Evolutionary conservation across 495 filamentous ascomycete genomes (phyloP).

Genomic region (Penicillium herquei): DNA sequence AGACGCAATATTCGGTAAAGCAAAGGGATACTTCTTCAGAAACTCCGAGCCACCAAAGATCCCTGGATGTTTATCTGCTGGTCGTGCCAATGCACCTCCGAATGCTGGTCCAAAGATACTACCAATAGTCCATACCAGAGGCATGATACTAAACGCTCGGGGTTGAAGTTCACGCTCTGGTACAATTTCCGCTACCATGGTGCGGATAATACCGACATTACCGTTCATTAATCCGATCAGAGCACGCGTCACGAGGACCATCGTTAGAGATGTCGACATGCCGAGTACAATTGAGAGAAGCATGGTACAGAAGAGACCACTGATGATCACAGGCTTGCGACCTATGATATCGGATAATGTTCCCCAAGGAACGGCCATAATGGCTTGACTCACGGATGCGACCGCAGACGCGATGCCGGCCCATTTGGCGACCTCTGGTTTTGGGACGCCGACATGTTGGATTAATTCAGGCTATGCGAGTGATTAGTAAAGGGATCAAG

Average conservation of each 20-base stretch:
- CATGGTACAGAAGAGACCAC: constrained; percentile 72
- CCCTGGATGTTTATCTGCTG: constrained; percentile 64
- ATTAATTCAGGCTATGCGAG: constrained; percentile 73
- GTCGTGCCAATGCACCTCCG: constrained; percentile 80
- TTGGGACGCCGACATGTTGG: constrained; percentile 69
- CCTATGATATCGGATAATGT: constrained; percentile 69
- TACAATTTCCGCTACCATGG: constrained; percentile 81
- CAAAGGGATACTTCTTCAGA: constrained; percentile 73
- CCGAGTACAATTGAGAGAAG: constrained; percentile 70
- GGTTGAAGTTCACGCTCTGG: constrained; percentile 80
- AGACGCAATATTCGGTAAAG: constrained; percentile 76
- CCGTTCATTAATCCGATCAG: constrained; percentile 72
- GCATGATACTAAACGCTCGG: constrained; percentile 80
- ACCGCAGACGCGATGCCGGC: constrained; percentile 69
- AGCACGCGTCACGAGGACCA: constrained; percentile 68
- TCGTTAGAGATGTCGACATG: constrained; percentile 67
- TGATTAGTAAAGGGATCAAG: not conserved
- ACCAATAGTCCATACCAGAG: constrained; percentile 75
- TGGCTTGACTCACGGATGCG: constrained; percentile 69
- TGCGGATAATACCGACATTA: constrained; percentile 78
- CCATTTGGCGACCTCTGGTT: constrained; percentile 73
- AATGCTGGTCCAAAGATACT: constrained; percentile 87
- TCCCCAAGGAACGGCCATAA: constrained; percentile 79
- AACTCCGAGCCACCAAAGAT: constrained; percentile 66
- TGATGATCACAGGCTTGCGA: constrained; percentile 71